Conservation (phyloP, 1,139 yeast species). For the Ashbya aceris region DNA sequence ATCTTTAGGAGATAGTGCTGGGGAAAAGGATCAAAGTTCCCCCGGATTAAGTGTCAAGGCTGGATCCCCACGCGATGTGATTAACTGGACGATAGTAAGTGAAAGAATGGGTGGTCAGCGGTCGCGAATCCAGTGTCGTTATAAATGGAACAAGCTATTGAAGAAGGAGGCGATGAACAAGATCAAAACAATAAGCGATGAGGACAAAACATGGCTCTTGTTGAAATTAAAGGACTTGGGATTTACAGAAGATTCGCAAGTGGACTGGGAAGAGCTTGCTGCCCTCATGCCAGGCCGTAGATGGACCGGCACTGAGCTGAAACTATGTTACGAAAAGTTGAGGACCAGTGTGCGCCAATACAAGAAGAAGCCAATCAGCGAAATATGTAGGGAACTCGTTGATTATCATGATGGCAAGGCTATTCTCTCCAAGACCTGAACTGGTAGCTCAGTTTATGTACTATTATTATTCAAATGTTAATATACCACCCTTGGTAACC, state of each 20-base stretch:
- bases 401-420: conserved; percentile 16
- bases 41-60: conserved; percentile 6
- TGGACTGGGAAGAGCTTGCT: conserved; percentile 58
- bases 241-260: conserved; percentile 38
- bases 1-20: conserved; percentile 1
- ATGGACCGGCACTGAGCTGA: conserved; percentile 41
- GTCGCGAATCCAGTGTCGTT: conserved; percentile 87
- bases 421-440: conserved; percentile 1
- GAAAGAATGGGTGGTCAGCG: conserved; percentile 83
- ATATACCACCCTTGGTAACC: background rate
- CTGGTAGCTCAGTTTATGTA: background rate
- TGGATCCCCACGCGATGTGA: conserved; percentile 30
- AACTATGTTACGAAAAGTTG: conserved; percentile 39
- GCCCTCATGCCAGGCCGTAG: conserved; percentile 34
- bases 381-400: conserved; percentile 30
- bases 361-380: conserved; percentile 34
- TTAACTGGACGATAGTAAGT: conserved; percentile 87
- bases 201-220: conserved; percentile 51
- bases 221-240: conserved; percentile 42
- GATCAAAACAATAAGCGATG: conserved; percentile 40
- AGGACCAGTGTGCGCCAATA: conserved; percentile 34
- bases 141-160: conserved; percentile 80
- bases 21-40: conserved; percentile 9
- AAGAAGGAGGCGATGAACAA: conserved; percentile 50
- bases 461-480: background rate